Evolutionary conservation across 257 asterid species (phyloP).

Genomic region (Solanum piurae): DNA sequence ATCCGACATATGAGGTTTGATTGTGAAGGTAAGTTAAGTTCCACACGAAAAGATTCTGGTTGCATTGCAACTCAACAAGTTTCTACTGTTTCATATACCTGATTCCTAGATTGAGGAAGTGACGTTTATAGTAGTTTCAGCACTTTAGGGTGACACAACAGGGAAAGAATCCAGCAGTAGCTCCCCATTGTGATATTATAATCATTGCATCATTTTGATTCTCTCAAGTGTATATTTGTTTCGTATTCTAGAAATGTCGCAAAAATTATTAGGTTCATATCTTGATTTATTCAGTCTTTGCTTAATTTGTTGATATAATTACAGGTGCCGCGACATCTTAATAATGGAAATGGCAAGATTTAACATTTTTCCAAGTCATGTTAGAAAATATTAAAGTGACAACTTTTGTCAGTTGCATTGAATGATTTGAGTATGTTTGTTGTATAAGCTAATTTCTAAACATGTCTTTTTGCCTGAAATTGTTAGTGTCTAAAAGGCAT

Average conservation of each 20-base stretch:
- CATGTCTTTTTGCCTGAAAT: neutral
- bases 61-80: constrained; percentile 6
- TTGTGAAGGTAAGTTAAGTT: neutral
- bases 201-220: neutral
- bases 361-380: neutral
- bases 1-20: neutral
- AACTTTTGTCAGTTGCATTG: neutral
- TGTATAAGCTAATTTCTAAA: neutral
- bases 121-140: neutral
- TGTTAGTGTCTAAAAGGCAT: neutral
- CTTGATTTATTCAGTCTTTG: neutral
- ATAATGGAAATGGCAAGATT: neutral
- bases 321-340: neutral
- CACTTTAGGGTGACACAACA: neutral
- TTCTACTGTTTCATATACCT: neutral
- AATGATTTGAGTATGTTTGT: neutral
- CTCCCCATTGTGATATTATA: neutral
- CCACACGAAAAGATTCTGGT: neutral
- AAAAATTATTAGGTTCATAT: neutral
- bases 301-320: neutral
- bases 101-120: neutral
- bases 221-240: neutral
- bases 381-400: neutral
- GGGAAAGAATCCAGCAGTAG: neutral
- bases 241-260: neutral